Conservation (phyloP, 1,284 basidiomycete species). For the Gomphus bonarii region DNA sequence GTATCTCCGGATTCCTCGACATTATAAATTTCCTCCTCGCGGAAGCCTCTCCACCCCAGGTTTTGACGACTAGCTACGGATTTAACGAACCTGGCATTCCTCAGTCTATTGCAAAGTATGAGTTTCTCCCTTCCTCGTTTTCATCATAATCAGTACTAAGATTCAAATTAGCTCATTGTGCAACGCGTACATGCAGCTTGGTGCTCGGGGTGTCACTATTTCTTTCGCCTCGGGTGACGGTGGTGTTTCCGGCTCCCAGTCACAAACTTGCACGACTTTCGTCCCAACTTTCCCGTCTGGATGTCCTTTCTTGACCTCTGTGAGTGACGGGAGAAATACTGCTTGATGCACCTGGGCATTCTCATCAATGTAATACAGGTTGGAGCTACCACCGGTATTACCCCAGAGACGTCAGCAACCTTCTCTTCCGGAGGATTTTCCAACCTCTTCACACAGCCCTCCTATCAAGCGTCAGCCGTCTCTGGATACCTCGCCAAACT, state of each 20-base stretch:
- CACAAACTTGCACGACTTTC: conserved; percentile 10
- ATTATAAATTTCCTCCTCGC: conserved; percentile 12
- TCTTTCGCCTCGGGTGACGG: conserved; percentile 18
- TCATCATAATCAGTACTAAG: neutral
- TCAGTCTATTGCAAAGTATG: conserved; percentile 11
- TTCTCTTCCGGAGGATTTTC: conserved; percentile 32
- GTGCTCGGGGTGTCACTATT: conserved; percentile 17
- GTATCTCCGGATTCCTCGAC: conserved; percentile 12
- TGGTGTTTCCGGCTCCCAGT: conserved; percentile 18
- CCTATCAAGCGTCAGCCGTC: conserved; percentile 21
- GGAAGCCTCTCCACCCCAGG: conserved; percentile 13
- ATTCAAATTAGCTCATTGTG: conserved; percentile 13
- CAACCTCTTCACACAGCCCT: conserved; percentile 22
- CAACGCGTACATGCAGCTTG: conserved; percentile 17
- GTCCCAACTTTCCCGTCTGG: conserved; percentile 18
- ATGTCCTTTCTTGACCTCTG: conserved; percentile 19
- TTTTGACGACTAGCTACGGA: conserved; percentile 12
- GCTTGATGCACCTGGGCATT: too few relatives aligned
- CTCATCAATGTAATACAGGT: neutral
- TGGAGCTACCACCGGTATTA: conserved; percentile 10
- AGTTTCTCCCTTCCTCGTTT: neutral
- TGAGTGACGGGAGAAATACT: neutral
- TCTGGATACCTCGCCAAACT: conserved; percentile 24
- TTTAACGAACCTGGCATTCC: conserved; percentile 3
- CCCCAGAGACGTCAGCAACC: conserved; percentile 15